A percentile compares a stretch with the other conserved stretches of the same genome.
Conservation (phyloP, 768 basidiomycete species). For the Tricholoma sp. region DNA sequence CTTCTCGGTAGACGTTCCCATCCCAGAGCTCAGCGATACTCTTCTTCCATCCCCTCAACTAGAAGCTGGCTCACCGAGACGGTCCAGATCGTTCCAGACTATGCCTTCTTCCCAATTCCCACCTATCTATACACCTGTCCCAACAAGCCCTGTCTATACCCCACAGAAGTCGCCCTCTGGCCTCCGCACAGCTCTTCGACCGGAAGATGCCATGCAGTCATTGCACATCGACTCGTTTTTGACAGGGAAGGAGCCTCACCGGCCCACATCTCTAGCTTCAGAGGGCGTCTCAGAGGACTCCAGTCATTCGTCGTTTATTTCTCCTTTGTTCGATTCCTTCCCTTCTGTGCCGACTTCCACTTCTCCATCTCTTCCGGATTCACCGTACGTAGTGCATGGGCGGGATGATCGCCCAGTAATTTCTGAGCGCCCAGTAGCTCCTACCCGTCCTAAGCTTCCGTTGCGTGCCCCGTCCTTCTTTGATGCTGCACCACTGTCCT, state of each 20-base stretch:
- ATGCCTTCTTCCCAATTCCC: slow-evolving; percentile 13
- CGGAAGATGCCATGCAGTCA: slow-evolving; percentile 1
- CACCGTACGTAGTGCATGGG: not conserved
- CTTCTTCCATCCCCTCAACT: slow-evolving; percentile 14
- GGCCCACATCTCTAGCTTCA: slow-evolving; percentile 46
- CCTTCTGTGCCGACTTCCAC: slow-evolving; percentile 60
- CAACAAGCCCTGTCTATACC: slow-evolving; percentile 15
- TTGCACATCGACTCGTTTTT: slow-evolving; percentile 12
- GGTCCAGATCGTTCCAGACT: slow-evolving; percentile 16
- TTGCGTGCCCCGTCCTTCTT: slow-evolving; percentile 13
- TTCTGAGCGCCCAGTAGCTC: slow-evolving; percentile 5
- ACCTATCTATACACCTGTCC: slow-evolving; percentile 12
- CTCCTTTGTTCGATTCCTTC: slow-evolving; percentile 60
- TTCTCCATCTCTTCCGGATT: slow-evolving; percentile 18
- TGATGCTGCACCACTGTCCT: slow-evolving; percentile 14
- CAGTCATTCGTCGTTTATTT: slow-evolving; percentile 34
- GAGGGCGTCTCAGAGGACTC: slow-evolving; percentile 32
- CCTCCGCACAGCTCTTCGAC: slow-evolving; percentile 8
- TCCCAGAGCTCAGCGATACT: slow-evolving; percentile 5
- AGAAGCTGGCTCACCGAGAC: slow-evolving; percentile 11
- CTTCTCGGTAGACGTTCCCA: slow-evolving; percentile 14
- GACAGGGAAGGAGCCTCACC: slow-evolving; percentile 14
- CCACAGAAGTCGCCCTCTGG: slow-evolving; percentile 1
- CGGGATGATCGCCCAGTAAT: slow-evolving; percentile 5
- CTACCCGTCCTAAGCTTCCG: slow-evolving; percentile 10